These are phyloP conservation scores for Colletotrichum navitas DNA, from an alignment of 2,329 filamentous ascomycete genomes.

Conservation along the genomic window DNA sequence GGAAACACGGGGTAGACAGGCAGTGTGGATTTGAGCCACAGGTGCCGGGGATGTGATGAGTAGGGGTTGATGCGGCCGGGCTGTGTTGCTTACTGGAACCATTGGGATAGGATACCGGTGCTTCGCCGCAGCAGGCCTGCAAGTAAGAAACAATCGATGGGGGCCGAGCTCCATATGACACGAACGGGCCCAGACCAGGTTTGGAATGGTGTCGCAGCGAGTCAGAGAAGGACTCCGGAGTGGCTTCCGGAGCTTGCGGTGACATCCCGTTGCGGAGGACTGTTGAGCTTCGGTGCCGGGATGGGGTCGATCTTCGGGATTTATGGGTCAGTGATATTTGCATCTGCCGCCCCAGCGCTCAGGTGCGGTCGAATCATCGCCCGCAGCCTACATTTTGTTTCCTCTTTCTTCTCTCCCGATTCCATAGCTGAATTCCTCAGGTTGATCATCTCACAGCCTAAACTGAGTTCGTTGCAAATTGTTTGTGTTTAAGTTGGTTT, in stretches of 20 bases:
- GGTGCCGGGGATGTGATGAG: background rate
- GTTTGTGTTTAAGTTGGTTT: background rate
- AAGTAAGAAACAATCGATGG: constrained; percentile 23
- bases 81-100: constrained; percentile 19
- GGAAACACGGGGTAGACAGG: constrained; percentile 7
- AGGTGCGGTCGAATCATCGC: background rate
- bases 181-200: background rate
- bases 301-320: background rate
- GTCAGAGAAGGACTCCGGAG: background rate
- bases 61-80: constrained; percentile 1
- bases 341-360: background rate
- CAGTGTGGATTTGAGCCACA: background rate
- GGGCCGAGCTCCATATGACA: constrained; percentile 23
- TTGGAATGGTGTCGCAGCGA: constrained; percentile 1
- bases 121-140: constrained; percentile 29
- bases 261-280: background rate
- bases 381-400: background rate
- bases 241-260: constrained; percentile 4
- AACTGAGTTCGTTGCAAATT: background rate
- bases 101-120: constrained; percentile 14
- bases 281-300: background rate
- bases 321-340: background rate
- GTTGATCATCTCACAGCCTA: too few species aligned
- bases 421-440: too few species aligned
- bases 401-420: too few species aligned